Evolutionary conservation across 2,329 filamentous ascomycete species (phyloP).

Genomic region (Aspergillus tanneri): DNA sequence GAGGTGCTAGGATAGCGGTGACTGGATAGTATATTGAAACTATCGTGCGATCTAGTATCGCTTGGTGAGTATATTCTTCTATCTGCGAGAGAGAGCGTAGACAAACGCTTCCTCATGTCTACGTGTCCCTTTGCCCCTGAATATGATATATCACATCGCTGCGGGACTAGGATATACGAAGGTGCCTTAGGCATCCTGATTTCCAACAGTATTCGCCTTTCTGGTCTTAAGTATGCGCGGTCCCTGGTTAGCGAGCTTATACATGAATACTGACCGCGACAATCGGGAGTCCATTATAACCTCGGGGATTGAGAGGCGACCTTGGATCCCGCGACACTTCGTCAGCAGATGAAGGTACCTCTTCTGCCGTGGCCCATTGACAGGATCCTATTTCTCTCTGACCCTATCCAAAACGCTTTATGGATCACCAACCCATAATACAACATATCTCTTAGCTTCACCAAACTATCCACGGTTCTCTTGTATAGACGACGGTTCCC

Average conservation of each 20-base stretch:
- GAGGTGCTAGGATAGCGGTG: no score
- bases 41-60: no score
- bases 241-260: not conserved
- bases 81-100: no score
- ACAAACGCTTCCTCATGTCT: no score
- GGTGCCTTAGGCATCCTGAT: no score
- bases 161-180: no score
- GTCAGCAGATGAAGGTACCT: constrained; percentile 25
- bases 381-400: not conserved
- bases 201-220: no score
- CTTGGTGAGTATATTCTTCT: no score
- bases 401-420: constrained; percentile 26
- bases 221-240: constrained; percentile 13
- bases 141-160: no score
- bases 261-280: not conserved
- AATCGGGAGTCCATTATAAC: constrained; percentile 25
- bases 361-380: not conserved
- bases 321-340: constrained; percentile 7
- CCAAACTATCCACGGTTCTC: constrained; percentile 34
- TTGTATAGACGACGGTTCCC: constrained; percentile 36
- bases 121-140: no score
- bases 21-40: no score
- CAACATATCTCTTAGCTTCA: constrained; percentile 32
- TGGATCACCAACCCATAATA: constrained; percentile 37
- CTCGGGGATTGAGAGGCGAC: constrained; percentile 15